Evolutionary conservation across 306 rosid genomes (phyloP), one percentile per base, ranked within the genome.

Genomic region (Ammopiptanthus mongolicus): DNA sequence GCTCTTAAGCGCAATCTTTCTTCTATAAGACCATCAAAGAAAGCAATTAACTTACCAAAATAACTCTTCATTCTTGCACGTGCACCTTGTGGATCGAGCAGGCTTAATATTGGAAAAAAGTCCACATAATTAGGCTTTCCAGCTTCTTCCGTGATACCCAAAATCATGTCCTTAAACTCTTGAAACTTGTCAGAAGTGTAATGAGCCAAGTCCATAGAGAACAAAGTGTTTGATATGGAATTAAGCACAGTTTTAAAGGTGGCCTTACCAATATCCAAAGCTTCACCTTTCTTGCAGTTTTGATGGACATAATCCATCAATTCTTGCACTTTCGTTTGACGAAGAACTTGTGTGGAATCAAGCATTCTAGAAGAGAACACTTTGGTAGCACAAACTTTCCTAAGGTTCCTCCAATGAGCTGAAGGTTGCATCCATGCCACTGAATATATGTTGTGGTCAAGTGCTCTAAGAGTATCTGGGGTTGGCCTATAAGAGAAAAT

Each of bases 161-260:
- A 7, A 1, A 71, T 12, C 0, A 48, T 1, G 0, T 60, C 80
- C 76, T 53, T 75, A 21, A 85, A 84, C 71, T 77, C 79, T 29
- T 31, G 63, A 1, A 82, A 74, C 69, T 71, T 34, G 15, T 69
- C 78, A 5, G 87, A 82, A 36, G n/a, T 57, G 0, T 78, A 75
- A 69, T 80, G 75, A 0, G 78, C 87, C 17, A 85, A 50, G 33
- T 87, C 86, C 6, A 56, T 33, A 0, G 91, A 85, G 53, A 78
- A 87, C 10, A 85, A 62, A 1, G 86, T 85, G 68, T 75, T 82
- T 0, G 85, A 84, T 19, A 85, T n/a, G 37, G 82, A 22, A 37
- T 83, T 83, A 12, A 85, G 51, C 5, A 70, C 3, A 0, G 86
- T 82, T 10, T 66, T 64, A 65, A 85, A 82, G 8, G 66, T 87